These are phyloP conservation scores for Aureobasidium lini DNA, from an alignment of 2,329 filamentous ascomycete species.

Conservation along the genomic window DNA sequence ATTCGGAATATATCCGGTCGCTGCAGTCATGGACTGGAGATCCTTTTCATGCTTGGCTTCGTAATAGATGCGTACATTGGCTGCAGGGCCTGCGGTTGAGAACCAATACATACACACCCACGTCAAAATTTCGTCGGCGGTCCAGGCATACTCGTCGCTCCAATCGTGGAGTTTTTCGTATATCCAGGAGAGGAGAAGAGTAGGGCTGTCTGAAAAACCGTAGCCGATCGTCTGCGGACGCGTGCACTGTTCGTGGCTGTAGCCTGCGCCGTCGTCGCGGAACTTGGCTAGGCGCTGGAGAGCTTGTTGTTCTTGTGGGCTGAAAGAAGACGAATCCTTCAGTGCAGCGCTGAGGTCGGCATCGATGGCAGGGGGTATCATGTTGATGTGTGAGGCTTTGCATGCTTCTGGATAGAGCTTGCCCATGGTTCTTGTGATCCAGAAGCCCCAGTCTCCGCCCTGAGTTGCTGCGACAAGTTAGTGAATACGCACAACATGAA, in stretches of 20 bases:
- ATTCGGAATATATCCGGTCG: slow-evolving; percentile 25
- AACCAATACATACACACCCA: slow-evolving; percentile 72
- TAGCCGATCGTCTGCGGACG: slow-evolving; percentile 68
- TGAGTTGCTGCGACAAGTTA: slow-evolving; percentile 33
- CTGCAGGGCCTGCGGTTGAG: slow-evolving; percentile 59
- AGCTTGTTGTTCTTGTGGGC: slow-evolving; percentile 43
- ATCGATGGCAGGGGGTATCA: slow-evolving; percentile 44
- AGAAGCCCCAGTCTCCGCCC: slow-evolving; percentile 65
- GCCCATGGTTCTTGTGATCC: slow-evolving; percentile 56
- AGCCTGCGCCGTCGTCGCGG: slow-evolving; percentile 47
- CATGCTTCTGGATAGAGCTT: slow-evolving; percentile 50
- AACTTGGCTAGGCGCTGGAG: slow-evolving; percentile 53
- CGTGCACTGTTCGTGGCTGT: slow-evolving; percentile 54
- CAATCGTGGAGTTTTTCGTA: slow-evolving; percentile 75
- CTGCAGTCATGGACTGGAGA: background rate
- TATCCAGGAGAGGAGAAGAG: slow-evolving; percentile 67
- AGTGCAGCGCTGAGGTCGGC: slow-evolving; percentile 47
- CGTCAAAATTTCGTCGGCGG: slow-evolving; percentile 65
- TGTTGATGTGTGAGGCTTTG: slow-evolving; percentile 57
- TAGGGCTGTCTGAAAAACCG: slow-evolving; percentile 60
- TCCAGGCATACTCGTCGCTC: slow-evolving; percentile 66
- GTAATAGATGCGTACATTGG: slow-evolving; percentile 65
- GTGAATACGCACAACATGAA: too few species aligned
- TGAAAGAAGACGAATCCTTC: slow-evolving; percentile 50
- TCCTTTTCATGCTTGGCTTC: slow-evolving; percentile 48